These are phyloP conservation scores for Penicillium simplicissimum DNA, from an alignment of 495 filamentous ascomycete species.

Conservation along the genomic window DNA sequence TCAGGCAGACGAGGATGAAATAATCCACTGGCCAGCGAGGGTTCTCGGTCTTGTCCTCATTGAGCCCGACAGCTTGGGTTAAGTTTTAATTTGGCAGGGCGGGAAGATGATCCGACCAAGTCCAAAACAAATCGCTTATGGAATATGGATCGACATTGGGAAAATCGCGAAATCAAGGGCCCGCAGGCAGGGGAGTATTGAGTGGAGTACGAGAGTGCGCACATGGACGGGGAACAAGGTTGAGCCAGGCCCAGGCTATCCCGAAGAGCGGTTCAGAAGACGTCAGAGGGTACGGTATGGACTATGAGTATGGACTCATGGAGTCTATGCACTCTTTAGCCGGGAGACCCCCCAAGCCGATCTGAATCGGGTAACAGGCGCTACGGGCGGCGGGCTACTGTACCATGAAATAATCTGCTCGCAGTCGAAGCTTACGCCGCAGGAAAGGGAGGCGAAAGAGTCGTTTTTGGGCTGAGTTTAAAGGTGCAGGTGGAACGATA, in stretches of 20 bases:
- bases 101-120: constrained; percentile 37
- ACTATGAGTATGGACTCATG: neutral
- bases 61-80: constrained; percentile 48
- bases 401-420: neutral
- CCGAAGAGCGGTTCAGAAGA: constrained; percentile 19
- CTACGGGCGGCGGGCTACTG: constrained; percentile 16
- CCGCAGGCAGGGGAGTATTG: constrained; percentile 9
- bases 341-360: neutral
- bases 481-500: neutral
- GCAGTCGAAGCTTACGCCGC: neutral
- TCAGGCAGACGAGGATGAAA: neutral
- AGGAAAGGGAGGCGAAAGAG: neutral
- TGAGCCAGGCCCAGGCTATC: constrained; percentile 20
- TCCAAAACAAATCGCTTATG: constrained; percentile 25
- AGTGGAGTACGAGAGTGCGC: constrained; percentile 22
- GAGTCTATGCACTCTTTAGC: constrained; percentile 4
- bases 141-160: constrained; percentile 28
- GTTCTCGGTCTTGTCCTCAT: neutral
- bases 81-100: constrained; percentile 46
- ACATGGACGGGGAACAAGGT: constrained; percentile 25
- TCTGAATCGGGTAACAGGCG: neutral
- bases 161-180: constrained; percentile 17
- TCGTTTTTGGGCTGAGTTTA: neutral
- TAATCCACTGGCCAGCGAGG: neutral
- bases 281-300: constrained; percentile 13